Base-by-base conservation (phyloP, 2,329 filamentous ascomycete genomes). In the Thielaviopsis euricoi region DNA sequence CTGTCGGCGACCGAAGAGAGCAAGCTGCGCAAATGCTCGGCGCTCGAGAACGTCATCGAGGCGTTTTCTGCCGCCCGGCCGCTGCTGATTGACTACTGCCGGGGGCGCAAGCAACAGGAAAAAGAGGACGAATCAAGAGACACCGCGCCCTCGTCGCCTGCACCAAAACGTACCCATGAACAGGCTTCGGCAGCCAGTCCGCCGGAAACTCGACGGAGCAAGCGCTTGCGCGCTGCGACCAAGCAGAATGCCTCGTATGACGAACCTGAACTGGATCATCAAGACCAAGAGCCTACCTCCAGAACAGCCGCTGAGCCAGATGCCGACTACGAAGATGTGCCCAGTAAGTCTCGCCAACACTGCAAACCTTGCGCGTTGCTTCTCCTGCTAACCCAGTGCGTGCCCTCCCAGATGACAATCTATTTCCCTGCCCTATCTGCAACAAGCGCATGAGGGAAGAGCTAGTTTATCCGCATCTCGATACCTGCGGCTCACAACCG, bases 341-440 rank as follows among this genome's bases (percentile, higher is more conserved):
- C 67, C 21, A 67, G 17, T 62, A 66, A 48, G 61, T 66, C 66
- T 62, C 23, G 6, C 50, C 10, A n/a, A 6, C 6, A 15, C 19
- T 9, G 7, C 17, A 12, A 17, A n/a, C 15, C 26, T 17, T 15
- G 19, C 40, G 26, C 29, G 12, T 21, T 19, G 12, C 23, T 52
- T 29, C 51, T 19, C 22, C 37, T 55, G 19, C 62, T 66, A 60
- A 65, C 48, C 19, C 12, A 51, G 40, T 40, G 48, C 22, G 60
- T 10, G 25, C 25, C 25, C 25, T 7, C 29, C 29, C 63, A 75
- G 82, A 86, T 26, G 86, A 93, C 64, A 89, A 87, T 2, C 74
- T 93, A 15, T 87, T 90, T 1, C 76, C 81, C 48, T 98, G 93
- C 67, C 93, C 93, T 0, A 85, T 91, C 19, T 98, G 93, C 67